These are phyloP conservation scores for Prunus mume DNA, from an alignment of 306 rosid species.

Conservation along the genomic window DNA sequence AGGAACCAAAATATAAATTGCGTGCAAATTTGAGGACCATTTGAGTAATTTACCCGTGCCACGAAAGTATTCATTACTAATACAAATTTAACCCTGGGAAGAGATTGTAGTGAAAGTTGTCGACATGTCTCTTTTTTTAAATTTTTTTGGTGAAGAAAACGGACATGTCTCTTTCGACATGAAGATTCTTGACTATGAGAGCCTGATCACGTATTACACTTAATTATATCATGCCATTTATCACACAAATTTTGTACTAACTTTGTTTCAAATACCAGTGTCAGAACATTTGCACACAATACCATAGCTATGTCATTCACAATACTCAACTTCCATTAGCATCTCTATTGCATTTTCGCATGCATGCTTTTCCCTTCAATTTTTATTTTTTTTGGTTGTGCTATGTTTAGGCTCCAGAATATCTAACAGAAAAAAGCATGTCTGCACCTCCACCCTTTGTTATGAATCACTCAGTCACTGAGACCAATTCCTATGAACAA, in stretches of 20 bases:
- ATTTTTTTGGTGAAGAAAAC: no score
- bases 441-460: slow-evolving; percentile 57
- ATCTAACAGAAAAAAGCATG: slow-evolving; percentile 58
- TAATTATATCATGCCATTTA: background rate
- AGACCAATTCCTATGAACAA: slow-evolving; percentile 49
- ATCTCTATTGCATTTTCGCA: background rate
- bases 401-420: slow-evolving; percentile 59
- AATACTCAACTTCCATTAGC: no score
- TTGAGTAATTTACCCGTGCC: background rate
- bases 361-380: background rate
- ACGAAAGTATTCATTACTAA: no score
- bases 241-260: slow-evolving; percentile 6
- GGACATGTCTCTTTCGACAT: background rate
- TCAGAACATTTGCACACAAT: slow-evolving; percentile 58
- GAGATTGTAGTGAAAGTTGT: background rate
- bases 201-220: background rate
- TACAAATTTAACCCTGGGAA: background rate
- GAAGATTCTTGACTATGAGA: background rate
- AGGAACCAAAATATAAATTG: no score
- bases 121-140: background rate
- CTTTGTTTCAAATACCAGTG: slow-evolving; percentile 49
- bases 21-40: no score
- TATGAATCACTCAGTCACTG: slow-evolving; percentile 51
- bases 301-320: slow-evolving; percentile 25
- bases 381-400: background rate